A percentile compares a stretch with the other conserved stretches of the same genome.
Conservation (phyloP, 306 rosid species). For the Rubus idaeus region DNA sequence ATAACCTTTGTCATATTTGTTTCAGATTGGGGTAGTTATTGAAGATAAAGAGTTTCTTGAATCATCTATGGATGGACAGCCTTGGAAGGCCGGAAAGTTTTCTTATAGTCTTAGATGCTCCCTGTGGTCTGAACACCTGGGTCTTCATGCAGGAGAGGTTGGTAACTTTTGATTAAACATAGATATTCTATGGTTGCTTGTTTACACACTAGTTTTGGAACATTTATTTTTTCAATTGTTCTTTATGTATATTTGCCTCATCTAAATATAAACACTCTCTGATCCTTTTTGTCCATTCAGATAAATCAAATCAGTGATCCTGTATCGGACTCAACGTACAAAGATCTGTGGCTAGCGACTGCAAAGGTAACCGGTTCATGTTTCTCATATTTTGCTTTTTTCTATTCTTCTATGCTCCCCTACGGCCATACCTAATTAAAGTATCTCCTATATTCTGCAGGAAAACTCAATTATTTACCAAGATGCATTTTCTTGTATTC, state of each 20-base stretch:
- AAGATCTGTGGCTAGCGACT: conserved; percentile 47
- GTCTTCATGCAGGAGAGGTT: conserved; percentile 49
- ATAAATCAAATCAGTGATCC: conserved; percentile 49
- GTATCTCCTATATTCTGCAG: conserved; percentile 23
- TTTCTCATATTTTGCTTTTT: not conserved
- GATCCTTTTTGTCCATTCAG: conserved; percentile 28
- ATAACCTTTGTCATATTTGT: not conserved
- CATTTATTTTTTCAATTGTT: not conserved
- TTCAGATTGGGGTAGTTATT: conserved; percentile 46
- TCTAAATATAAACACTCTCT: not conserved
- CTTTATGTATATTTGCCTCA: not conserved
- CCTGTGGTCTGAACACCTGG: conserved; percentile 55
- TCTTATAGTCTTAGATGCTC: conserved; percentile 44
- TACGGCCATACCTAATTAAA: not conserved
- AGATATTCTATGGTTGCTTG: not conserved
- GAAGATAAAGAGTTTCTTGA: conserved; percentile 51
- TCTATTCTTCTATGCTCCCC: not conserved
- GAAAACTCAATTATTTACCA: conserved; percentile 41
- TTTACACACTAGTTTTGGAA: not conserved
- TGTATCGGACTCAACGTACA: conserved; percentile 46
- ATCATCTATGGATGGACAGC: conserved; percentile 47
- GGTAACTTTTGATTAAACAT: conserved; percentile 8
- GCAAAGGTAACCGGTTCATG: conserved; percentile 38
- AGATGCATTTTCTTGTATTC: conserved; percentile 49
- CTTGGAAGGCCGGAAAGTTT: conserved; percentile 54